Evolutionary conservation across 2,329 filamentous ascomycete species (phyloP).

Genomic region (Penicillium sp.): DNA sequence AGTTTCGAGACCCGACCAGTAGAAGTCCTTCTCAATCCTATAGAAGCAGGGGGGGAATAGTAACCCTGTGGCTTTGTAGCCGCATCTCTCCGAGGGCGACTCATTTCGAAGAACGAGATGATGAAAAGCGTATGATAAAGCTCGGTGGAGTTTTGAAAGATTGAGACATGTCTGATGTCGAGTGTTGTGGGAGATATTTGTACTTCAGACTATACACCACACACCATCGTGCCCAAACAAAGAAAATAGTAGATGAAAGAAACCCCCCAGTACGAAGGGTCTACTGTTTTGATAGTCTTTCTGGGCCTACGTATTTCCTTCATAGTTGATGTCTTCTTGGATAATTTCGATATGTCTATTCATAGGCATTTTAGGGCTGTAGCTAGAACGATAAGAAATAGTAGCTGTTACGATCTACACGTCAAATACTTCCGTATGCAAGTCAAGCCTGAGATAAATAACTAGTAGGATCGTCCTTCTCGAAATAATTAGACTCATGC

Average conservation of each 20-base stretch:
- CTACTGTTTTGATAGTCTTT: no score
- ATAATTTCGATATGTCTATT: no score
- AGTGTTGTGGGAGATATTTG: not conserved
- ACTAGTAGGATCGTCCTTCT: no score
- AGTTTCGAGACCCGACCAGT: not conserved
- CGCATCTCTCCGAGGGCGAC: not conserved
- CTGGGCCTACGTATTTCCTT: no score
- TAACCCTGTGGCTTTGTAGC: not conserved
- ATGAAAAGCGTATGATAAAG: not conserved
- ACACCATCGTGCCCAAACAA: not conserved
- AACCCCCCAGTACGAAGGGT: not conserved
- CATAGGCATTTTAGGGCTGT: no score
- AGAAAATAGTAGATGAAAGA: not conserved
- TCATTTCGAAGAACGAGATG: not conserved
- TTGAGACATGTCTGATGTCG: not conserved
- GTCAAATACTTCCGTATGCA: no score
- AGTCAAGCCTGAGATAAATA: no score
- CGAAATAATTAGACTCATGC: no score
- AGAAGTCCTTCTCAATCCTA: not conserved
- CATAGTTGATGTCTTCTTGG: no score
- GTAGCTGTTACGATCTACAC: no score
- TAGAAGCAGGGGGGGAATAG: not conserved
- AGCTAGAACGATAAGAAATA: no score
- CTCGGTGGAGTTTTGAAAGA: not conserved
- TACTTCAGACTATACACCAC: not conserved